Base-by-base conservation (phyloP, 106 monocot species). In the Platanthera zijinensis region DNA sequence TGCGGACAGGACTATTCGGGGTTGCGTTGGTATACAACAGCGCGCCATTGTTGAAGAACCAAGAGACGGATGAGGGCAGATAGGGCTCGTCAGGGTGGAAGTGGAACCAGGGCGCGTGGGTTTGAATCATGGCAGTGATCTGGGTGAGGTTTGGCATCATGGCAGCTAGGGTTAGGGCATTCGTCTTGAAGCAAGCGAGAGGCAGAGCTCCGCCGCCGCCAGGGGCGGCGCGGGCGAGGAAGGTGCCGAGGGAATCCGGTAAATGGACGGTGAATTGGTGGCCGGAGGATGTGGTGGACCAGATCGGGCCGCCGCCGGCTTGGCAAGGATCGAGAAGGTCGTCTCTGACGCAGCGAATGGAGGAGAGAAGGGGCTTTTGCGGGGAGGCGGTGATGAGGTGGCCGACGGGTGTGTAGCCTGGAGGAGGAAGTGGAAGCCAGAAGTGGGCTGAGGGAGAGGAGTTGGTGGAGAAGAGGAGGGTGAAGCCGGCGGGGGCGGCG, bases 61-160 rank as follows among this genome's bases (percentile, higher is more conserved):
- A 96, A 15, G 57, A 18, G 10, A 89, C 85, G 2, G 96, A 96
- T 8, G 90, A 93, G 5, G 88, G 92, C 6, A 96, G 71, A 75
- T 86, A 93, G 8, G 19, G 28, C 54, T 96, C 96, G 7, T 90
- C 77, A 0, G 88, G 88, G 39, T 96, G 95, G 75, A 85, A 76
- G 74, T 84, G 87, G 10, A 96, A 76, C 61, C 52, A 52, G 2
- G 95, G 95, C 12, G 90, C 79, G 78, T 89, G 89, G 5, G 80
- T 72, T 48, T 80, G 30, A 45, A 87, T 64, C 9, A 96, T 11
- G 18, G 88, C 74, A 5, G 75, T 30, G 48, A 88, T 88, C 50
- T 95, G 95, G 48, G 10, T 8, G 5, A 83, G 75, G 63, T 83
- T 78, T 3, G 95, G 95, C 95, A 96, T 96, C 95, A 92, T 96